These are phyloP conservation scores for Tremellales sp. DNA, from an alignment of 1,284 basidiomycete species.

Conservation along the genomic window DNA sequence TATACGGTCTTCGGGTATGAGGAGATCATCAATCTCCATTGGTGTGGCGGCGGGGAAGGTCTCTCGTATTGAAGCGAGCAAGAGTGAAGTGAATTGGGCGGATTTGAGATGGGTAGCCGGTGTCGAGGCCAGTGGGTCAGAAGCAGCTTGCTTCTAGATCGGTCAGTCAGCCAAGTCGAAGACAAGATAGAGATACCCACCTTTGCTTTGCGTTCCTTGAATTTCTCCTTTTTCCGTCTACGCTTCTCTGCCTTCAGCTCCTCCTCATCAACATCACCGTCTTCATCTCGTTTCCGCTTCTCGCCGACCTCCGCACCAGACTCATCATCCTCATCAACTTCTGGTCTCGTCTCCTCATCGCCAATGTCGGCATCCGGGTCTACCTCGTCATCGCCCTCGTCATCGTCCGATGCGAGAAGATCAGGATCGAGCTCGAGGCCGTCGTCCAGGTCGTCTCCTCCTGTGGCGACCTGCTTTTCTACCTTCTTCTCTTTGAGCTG, in stretches of 20 bases:
- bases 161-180: background rate
- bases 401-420: slow-evolving; percentile 30
- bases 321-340: slow-evolving; percentile 12
- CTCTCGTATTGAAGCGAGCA: slow-evolving; percentile 33
- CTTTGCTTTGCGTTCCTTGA: slow-evolving; percentile 15
- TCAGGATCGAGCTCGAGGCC: slow-evolving; percentile 30
- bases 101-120: slow-evolving; percentile 22
- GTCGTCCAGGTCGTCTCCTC: slow-evolving; percentile 47
- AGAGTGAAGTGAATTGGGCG: slow-evolving; percentile 20
- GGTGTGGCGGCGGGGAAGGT: slow-evolving; percentile 34
- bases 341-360: slow-evolving; percentile 8
- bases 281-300: slow-evolving; percentile 2
- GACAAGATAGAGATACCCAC: background rate
- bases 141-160: background rate
- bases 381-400: slow-evolving; percentile 24
- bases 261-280: slow-evolving; percentile 12
- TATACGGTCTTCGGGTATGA: slow-evolving; percentile 18
- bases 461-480: slow-evolving; percentile 17
- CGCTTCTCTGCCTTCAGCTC: slow-evolving; percentile 15
- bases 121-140: background rate
- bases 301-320: slow-evolving; percentile 14
- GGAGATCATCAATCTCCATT: slow-evolving; percentile 44
- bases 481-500: slow-evolving; percentile 3
- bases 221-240: slow-evolving; percentile 24
- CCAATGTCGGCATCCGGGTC: slow-evolving; percentile 3